A percentile compares a stretch with the other conserved stretches of the same genome.
Conservation (phyloP, 2,329 filamentous ascomycete genomes). For the Phaeosphaeria sp. region DNA sequence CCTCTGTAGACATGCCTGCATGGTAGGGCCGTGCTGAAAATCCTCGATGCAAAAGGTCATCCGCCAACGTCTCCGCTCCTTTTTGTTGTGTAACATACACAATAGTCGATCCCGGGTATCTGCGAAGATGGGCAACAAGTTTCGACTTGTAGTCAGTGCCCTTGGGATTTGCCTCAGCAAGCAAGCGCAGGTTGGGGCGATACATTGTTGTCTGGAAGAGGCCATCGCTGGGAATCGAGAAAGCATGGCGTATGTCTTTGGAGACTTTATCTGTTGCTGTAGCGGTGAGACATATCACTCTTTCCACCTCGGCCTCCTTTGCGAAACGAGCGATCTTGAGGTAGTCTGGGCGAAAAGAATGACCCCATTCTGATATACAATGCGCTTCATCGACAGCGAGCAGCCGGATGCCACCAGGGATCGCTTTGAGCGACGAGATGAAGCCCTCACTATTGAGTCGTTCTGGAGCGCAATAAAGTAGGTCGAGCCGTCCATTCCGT, state of each 20-base stretch:
- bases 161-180: conserved; percentile 66
- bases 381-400: conserved; percentile 97
- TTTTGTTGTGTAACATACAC: conserved; percentile 61
- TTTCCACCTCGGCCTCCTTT: conserved; percentile 84
- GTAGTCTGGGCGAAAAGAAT: conserved; percentile 96
- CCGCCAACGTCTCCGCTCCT: conserved; percentile 67
- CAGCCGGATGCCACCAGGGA: conserved; percentile 73
- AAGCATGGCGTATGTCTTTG: conserved; percentile 85
- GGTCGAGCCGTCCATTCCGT: conserved; percentile 73
- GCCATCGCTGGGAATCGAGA: conserved; percentile 73
- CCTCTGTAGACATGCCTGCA: conserved; percentile 70
- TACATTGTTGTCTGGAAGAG: conserved; percentile 67
- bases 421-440: conserved; percentile 65
- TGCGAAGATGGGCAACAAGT: conserved; percentile 59
- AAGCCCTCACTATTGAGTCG: conserved; percentile 84
- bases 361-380: conserved; percentile 96
- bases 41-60: conserved; percentile 65
- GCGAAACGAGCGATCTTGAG: conserved; percentile 74
- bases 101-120: conserved; percentile 62
- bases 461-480: conserved; percentile 93
- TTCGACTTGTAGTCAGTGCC: conserved; percentile 76
- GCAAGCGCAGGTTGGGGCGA: conserved; percentile 63
- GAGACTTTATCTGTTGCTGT: conserved; percentile 82
- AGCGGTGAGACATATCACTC: conserved; percentile 76
- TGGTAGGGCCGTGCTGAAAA: conserved; percentile 86